Percentiles rank a stretch among this genome's conserved stretches.
These are phyloP conservation scores for Marchantia paleacea DNA, from an alignment of 225 moss, liverwort and hornwort genomes.

Conservation along the genomic window DNA sequence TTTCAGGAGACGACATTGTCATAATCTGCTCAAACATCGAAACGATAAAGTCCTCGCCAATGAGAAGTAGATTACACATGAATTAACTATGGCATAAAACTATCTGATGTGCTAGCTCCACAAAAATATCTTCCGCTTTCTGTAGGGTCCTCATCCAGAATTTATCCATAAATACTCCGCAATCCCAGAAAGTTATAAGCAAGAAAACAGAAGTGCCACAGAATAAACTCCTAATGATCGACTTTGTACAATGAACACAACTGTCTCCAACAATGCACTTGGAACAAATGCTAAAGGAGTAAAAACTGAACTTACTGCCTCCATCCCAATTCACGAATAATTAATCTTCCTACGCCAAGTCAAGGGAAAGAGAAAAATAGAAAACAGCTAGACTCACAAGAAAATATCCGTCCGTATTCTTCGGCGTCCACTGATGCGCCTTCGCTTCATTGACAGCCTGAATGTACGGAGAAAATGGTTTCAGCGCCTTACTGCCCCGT, in stretches of 20 bases:
- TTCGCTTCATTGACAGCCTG: slow-evolving; percentile 82
- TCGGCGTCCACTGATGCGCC: slow-evolving; percentile 59
- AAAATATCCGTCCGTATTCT: slow-evolving; percentile 77
- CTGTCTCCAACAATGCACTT: not conserved
- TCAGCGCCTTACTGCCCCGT: slow-evolving; percentile 72
- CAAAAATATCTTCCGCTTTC: not conserved
- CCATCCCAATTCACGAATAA: not conserved
- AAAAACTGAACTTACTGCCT: not conserved
- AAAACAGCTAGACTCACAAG: slow-evolving; percentile 39
- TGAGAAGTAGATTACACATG: not conserved
- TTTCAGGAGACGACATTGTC: not conserved
- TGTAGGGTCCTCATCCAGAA: not conserved
- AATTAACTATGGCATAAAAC: not conserved
- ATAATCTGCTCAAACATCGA: not conserved
- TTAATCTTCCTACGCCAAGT: too few species aligned
- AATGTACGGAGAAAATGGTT: slow-evolving; percentile 85
- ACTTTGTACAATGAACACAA: not conserved
- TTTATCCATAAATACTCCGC: not conserved
- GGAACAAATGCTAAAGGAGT: not conserved
- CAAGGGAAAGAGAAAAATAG: not conserved
- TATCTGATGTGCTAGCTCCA: not conserved
- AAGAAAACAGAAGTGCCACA: not conserved
- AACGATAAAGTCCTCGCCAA: not conserved
- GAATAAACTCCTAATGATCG: not conserved
- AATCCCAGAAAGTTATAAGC: not conserved